Conservation (phyloP, 345 rosid genomes). For the Citrus medica region DNA sequence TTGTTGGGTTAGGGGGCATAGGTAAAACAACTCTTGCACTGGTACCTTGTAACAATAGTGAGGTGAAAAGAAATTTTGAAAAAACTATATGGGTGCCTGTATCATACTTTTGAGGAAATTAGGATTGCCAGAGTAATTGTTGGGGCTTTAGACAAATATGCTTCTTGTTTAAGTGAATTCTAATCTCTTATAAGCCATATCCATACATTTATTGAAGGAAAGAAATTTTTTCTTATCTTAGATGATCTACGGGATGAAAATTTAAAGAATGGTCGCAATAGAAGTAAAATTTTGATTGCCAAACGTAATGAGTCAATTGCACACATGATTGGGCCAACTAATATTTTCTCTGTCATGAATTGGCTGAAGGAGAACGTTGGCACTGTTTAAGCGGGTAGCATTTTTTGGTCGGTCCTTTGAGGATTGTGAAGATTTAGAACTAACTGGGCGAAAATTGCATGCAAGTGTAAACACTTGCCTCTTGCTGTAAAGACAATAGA, state of each 20-base stretch:
- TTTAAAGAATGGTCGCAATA: not conserved
- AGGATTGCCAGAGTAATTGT: not conserved
- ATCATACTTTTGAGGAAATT: not conserved
- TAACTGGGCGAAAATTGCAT: conserved; percentile 3
- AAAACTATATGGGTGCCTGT: not conserved
- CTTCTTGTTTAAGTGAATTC: not conserved
- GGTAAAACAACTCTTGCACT: too few species aligned
- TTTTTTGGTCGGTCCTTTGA: conserved; percentile 10
- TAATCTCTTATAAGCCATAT: not conserved
- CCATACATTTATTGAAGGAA: not conserved
- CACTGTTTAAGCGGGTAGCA: not conserved
- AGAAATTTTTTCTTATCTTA: not conserved
- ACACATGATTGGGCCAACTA: not conserved
- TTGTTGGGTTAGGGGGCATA: too few species aligned
- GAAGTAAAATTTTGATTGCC: not conserved
- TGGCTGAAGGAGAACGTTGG: conserved; percentile 7
- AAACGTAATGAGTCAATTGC: not conserved
- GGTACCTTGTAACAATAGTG: too few species aligned
- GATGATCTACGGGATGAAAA: not conserved
- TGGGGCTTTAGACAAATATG: not conserved
- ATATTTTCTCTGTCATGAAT: not conserved
- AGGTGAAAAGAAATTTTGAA: too few species aligned
- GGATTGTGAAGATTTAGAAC: conserved; percentile 2
- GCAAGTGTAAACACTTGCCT: conserved; percentile 17
- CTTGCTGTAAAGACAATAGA: conserved; percentile 10